These are phyloP conservation scores for Leccinum arenicola DNA, from an alignment of 768 basidiomycete genomes.

Conservation along the genomic window DNA sequence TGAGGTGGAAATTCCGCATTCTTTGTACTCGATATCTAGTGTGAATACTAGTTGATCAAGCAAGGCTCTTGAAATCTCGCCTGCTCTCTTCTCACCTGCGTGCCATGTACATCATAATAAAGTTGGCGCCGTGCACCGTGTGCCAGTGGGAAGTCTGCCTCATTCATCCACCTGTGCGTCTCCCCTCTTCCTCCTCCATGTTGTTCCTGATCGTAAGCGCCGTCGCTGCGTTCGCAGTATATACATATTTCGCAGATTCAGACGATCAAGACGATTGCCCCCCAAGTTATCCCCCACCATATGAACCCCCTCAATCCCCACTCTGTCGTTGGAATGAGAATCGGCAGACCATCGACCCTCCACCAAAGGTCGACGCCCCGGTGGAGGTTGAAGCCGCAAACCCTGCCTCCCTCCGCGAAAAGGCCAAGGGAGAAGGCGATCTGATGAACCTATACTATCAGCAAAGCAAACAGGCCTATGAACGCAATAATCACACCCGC, in stretches of 20 bases:
- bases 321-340: conserved; percentile 5
- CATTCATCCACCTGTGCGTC: neutral
- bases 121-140: neutral
- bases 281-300: neutral
- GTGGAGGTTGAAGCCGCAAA: conserved; percentile 13
- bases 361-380: neutral
- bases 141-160: neutral
- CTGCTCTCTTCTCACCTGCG: neutral
- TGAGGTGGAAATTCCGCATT: conserved; percentile 1
- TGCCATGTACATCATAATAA: neutral
- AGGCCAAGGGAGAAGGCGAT: conserved; percentile 68
- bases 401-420: conserved; percentile 64
- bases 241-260: conserved; percentile 2
- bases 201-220: conserved; percentile 13
- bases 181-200: conserved; percentile 3
- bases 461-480: conserved; percentile 72
- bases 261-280: conserved; percentile 6
- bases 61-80: neutral
- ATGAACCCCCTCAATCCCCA: neutral
- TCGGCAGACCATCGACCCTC: neutral
- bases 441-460: conserved; percentile 64
- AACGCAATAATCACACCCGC: conserved; percentile 61
- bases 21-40: conserved; percentile 6
- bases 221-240: conserved; percentile 7
- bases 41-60: neutral